Conservation (phyloP, 2,329 filamentous ascomycete species). For the Falciphora oryzae region DNA sequence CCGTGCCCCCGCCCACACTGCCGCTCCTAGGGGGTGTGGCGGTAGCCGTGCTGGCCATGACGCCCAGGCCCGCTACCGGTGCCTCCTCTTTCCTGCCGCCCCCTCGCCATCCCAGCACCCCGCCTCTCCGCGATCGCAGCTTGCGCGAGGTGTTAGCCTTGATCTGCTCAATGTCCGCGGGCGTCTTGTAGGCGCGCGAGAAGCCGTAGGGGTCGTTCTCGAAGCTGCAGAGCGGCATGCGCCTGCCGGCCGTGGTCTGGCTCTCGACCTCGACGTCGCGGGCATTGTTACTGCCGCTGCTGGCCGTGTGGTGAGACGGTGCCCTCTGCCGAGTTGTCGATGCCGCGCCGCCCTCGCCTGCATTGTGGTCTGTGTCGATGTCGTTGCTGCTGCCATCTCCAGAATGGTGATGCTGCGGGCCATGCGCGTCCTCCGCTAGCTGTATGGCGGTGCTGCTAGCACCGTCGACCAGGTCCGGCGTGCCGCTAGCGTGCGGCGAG, state of each 20-base stretch:
- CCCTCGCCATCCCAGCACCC: not conserved
- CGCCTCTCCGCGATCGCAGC: slow-evolving; percentile 32
- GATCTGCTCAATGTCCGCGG: slow-evolving; percentile 70
- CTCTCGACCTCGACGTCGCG: slow-evolving; percentile 39
- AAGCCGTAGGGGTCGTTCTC: slow-evolving; percentile 80
- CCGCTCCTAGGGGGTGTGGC: not conserved
- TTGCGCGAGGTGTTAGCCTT: slow-evolving; percentile 76
- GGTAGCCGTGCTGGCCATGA: not conserved
- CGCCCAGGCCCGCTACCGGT: not conserved
- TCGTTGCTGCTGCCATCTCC: slow-evolving; percentile 21
- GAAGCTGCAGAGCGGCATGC: slow-evolving; percentile 47
- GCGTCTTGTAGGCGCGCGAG: slow-evolving; percentile 69
- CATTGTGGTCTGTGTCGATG: not conserved
- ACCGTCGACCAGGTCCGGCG: slow-evolving; percentile 4
- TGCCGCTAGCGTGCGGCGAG: slow-evolving; percentile 17
- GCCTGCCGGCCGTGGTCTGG: slow-evolving; percentile 32
- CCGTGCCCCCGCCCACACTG: not conserved
- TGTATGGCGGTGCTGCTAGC: slow-evolving; percentile 11
- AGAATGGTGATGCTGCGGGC: slow-evolving; percentile 44
- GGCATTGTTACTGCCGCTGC: slow-evolving; percentile 16
- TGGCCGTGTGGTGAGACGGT: slow-evolving; percentile 9
- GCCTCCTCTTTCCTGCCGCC: not conserved
- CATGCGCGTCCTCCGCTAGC: slow-evolving; percentile 15
- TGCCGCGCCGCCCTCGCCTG: slow-evolving; percentile 37
- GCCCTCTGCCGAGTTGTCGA: not conserved